Percentiles rank a stretch among this genome's conserved stretches.
phyloP scores from a whole-genome alignment of 1,139 yeast genomes.

The Diutina neorugosa region DNA sequence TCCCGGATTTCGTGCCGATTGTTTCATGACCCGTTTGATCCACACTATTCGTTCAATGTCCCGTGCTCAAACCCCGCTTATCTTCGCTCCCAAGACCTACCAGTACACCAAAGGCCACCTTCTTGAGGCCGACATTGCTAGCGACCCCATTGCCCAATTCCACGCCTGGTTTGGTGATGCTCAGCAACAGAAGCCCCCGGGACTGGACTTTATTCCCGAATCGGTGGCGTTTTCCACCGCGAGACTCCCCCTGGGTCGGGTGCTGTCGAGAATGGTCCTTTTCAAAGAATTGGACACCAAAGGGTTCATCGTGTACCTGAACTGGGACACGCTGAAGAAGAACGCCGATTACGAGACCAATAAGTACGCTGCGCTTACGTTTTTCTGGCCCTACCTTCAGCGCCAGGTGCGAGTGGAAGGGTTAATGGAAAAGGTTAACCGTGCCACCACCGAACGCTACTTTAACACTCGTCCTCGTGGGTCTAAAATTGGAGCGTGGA shows the following conservation, averaged over 20 bases:
- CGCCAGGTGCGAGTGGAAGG: constrained; percentile 95
- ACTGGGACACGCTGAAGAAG: constrained; percentile 83
- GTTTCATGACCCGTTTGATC: neutral
- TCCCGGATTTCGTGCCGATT: no score
- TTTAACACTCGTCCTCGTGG: constrained; percentile 85
- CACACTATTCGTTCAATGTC: neutral
- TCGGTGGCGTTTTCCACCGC: constrained; percentile 78
- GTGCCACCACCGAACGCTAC: constrained; percentile 67
- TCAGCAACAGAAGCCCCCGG: constrained; percentile 33
- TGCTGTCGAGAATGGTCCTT: constrained; percentile 63
- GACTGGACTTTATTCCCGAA: constrained; percentile 51
- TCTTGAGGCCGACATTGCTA: constrained; percentile 37
- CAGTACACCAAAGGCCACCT: constrained; percentile 70
- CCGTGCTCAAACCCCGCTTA: constrained; percentile 15
- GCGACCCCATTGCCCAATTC: constrained; percentile 68
- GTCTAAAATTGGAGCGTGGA: constrained; percentile 93
- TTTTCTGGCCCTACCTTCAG: constrained; percentile 85
- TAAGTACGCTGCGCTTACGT: constrained; percentile 73
- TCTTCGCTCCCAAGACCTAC: constrained; percentile 77
- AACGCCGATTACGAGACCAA: constrained; percentile 57
- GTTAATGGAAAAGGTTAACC: constrained; percentile 54
- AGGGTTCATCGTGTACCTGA: constrained; percentile 85
- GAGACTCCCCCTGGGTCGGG: constrained; percentile 74
- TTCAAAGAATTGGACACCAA: constrained; percentile 78
- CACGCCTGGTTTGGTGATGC: constrained; percentile 82